Conservation (phyloP, 352 stramenopile genomes). For the Blastocystis sp. region DNA sequence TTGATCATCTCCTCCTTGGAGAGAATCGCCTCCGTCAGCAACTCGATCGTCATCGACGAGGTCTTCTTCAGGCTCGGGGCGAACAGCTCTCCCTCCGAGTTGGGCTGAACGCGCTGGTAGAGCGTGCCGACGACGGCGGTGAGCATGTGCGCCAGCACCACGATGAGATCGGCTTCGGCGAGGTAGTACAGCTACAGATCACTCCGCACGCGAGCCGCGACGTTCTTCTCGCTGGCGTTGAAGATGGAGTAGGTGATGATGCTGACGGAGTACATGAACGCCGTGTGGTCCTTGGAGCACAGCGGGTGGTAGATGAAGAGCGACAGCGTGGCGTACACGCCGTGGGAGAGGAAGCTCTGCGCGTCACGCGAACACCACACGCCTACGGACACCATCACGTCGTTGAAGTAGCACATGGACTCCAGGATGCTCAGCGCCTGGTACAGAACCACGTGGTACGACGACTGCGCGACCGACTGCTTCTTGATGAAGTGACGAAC, state of each 20-base stretch:
- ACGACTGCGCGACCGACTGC: background rate
- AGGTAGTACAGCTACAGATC: conserved; percentile 26
- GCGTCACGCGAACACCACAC: background rate
- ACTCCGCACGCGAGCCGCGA: background rate
- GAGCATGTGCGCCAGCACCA: background rate
- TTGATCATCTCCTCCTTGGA: conserved; percentile 12
- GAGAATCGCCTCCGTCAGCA: background rate
- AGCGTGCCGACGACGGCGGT: background rate
- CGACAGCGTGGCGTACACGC: background rate
- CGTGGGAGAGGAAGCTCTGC: conserved; percentile 9
- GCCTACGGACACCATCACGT: background rate
- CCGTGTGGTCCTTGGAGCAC: background rate
- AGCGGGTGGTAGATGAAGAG: conserved; percentile 4
- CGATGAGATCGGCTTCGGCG: background rate
- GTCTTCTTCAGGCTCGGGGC: background rate
- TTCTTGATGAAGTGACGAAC: background rate
- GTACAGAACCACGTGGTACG: background rate
- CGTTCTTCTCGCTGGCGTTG: background rate
- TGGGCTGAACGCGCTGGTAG: background rate
- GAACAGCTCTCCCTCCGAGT: background rate
- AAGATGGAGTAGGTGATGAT: conserved; percentile 14
- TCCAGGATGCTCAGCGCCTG: background rate
- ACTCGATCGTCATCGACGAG: background rate
- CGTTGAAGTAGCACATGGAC: background rate
- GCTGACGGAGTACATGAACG: background rate